phyloP scores from a whole-genome alignment of 352 stramenopile genomes.

The Phytophthora cryptogea region DNA sequence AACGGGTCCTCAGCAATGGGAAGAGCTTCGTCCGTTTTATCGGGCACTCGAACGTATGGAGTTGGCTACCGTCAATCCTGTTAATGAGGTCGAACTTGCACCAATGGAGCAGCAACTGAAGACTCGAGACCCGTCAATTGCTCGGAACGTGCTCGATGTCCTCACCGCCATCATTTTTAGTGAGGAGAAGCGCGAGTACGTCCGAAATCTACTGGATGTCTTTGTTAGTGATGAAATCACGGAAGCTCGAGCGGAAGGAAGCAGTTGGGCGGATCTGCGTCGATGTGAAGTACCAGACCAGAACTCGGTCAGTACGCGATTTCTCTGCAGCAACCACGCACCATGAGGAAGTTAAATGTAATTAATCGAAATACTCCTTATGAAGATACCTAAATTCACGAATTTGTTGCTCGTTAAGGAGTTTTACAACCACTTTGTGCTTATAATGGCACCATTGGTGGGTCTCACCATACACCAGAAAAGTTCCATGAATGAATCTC shows the following conservation, averaged over 20 bases:
- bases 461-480: no score
- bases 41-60: conserved; percentile 56
- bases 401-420: no score
- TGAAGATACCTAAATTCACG: not conserved
- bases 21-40: conserved; percentile 62
- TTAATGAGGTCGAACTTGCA: conserved; percentile 57
- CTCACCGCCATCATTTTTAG: conserved; percentile 60
- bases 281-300: conserved; percentile 39
- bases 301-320: conserved; percentile 34
- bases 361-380: not conserved
- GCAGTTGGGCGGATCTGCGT: conserved; percentile 44
- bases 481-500: no score
- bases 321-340: conserved; percentile 50
- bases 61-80: conserved; percentile 51
- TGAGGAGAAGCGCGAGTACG: conserved; percentile 63
- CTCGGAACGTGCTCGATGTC: conserved; percentile 57
- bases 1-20: conserved; percentile 45
- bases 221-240: conserved; percentile 34
- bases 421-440: no score
- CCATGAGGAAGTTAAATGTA: conserved; percentile 17
- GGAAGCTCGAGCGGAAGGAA: conserved; percentile 16
- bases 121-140: conserved; percentile 32
- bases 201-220: conserved; percentile 61
- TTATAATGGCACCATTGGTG: no score
- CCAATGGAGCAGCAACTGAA: conserved; percentile 58